phyloP scores from a whole-genome alignment of 2,329 filamentous ascomycete genomes.

The Parastagonospora avenae region DNA sequence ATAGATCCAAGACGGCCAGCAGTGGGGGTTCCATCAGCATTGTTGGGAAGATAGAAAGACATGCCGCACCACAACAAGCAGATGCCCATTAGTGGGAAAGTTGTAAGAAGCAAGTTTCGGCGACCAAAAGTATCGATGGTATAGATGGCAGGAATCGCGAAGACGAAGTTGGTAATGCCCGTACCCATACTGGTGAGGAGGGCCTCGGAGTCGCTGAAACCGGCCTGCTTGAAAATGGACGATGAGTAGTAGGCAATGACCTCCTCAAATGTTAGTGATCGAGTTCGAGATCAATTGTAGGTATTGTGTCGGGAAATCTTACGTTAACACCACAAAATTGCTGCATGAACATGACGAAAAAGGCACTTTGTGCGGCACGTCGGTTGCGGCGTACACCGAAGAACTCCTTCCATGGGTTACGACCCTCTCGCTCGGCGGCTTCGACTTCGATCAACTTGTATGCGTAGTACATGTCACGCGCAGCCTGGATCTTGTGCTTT shows the following conservation, averaged over 20 bases:
- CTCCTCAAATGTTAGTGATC: conserved; percentile 19
- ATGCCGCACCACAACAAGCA: conserved; percentile 39
- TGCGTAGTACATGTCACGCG: conserved; percentile 61
- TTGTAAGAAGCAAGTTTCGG: conserved; percentile 51
- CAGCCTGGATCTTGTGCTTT: conserved; percentile 58
- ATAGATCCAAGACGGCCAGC: conserved; percentile 39
- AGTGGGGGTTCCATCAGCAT: conserved; percentile 13
- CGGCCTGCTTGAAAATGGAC: conserved; percentile 40
- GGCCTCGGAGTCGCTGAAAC: conserved; percentile 43
- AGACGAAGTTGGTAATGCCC: conserved; percentile 53
- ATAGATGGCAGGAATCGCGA: conserved; percentile 51
- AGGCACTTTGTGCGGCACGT: conserved; percentile 38
- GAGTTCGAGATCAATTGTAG: not conserved
- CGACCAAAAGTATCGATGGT: conserved; percentile 54
- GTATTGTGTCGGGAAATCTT: not conserved
- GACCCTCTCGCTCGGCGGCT: conserved; percentile 40
- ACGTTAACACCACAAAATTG: conserved; percentile 31
- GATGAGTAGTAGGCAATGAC: conserved; percentile 34
- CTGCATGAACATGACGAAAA: conserved; percentile 47
- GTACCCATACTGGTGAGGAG: conserved; percentile 51
- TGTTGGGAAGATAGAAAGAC: conserved; percentile 31
- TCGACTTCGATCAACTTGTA: conserved; percentile 44
- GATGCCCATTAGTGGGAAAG: conserved; percentile 55
- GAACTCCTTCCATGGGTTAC: conserved; percentile 39
- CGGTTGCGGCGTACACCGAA: conserved; percentile 41